Conservation (phyloP, 129 eudicot species). For the Arctium minus region DNA sequence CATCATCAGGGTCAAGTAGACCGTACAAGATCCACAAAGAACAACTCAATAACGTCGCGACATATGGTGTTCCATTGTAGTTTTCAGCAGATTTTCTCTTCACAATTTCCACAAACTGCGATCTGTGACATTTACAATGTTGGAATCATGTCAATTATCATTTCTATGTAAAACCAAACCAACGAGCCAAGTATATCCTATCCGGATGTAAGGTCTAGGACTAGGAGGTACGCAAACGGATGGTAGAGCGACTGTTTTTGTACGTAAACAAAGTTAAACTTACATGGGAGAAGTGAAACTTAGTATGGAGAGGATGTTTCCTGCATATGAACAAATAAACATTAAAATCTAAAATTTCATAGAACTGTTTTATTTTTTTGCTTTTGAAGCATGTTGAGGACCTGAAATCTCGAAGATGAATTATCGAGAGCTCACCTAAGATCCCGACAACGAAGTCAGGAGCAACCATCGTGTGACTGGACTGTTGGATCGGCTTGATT, state of each 20-base stretch:
- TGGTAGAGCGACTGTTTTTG: neutral
- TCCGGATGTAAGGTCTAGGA: neutral
- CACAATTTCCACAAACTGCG: constrained; percentile 52
- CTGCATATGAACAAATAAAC: constrained; percentile 18
- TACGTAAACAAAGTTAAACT: constrained; percentile 10
- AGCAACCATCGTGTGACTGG: constrained; percentile 19
- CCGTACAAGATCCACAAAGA: constrained; percentile 77
- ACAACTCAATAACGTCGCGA: constrained; percentile 62
- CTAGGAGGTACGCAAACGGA: neutral
- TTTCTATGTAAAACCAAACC: neutral
- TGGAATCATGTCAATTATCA: neutral
- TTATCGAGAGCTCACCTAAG: constrained; percentile 13
- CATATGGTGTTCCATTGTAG: constrained; percentile 65
- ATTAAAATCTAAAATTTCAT: neutral
- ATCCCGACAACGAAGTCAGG: constrained; percentile 27
- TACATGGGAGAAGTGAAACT: constrained; percentile 35
- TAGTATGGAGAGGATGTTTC: constrained; percentile 28
- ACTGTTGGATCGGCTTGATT: neutral
- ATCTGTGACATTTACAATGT: constrained; percentile 27
- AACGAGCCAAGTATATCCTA: neutral
- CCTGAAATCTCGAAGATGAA: neutral
- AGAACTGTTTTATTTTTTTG: neutral
- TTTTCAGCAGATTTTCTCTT: constrained; percentile 60
- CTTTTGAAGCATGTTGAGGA: neutral
- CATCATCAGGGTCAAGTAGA: constrained; percentile 61